phyloP scores from a whole-genome alignment of 2,329 filamentous ascomycete genomes.

The Cercospora zeae-maydis region DNA sequence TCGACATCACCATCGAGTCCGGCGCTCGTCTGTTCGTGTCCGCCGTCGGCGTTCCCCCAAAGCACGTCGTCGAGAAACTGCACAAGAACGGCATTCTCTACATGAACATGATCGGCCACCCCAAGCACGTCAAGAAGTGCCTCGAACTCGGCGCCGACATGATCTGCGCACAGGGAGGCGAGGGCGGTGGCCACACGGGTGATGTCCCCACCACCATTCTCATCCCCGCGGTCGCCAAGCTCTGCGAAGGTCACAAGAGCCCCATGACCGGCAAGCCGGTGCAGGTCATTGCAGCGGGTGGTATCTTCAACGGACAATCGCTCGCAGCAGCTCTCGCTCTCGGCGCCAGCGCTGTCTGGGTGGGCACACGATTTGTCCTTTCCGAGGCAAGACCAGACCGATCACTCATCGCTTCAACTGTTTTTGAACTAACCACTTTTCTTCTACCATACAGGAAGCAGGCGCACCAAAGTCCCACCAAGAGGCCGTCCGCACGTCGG shows the following conservation, averaged over 20 bases:
- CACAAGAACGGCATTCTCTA: conserved; percentile 85
- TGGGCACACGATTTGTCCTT: conserved; percentile 93
- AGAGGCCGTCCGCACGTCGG: conserved; percentile 85
- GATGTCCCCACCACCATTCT: conserved; percentile 88
- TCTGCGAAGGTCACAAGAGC: conserved; percentile 75
- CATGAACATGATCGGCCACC: conserved; percentile 99
- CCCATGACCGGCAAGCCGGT: conserved; percentile 84
- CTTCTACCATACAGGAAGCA: conserved; percentile 57
- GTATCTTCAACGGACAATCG: conserved; percentile 87
- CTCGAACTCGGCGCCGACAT: conserved; percentile 88
- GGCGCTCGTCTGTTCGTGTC: conserved; percentile 93
- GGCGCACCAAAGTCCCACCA: conserved; percentile 91
- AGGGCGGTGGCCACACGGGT: conserved; percentile 77
- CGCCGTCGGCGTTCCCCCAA: conserved; percentile 89
- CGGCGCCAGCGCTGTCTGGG: conserved; percentile 89
- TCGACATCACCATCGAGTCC: conserved; percentile 89
- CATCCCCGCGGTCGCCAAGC: conserved; percentile 84
- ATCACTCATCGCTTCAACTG: background rate
- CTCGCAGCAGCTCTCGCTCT: conserved; percentile 89
- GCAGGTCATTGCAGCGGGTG: conserved; percentile 88
- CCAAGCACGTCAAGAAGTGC: conserved; percentile 97
- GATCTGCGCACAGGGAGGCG: conserved; percentile 96
- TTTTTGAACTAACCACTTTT: conserved; percentile 10
- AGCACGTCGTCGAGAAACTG: conserved; percentile 81
- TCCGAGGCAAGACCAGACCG: conserved; percentile 51